phyloP scores from a whole-genome alignment of 345 rosid genomes.

The Linum trigynum region DNA sequence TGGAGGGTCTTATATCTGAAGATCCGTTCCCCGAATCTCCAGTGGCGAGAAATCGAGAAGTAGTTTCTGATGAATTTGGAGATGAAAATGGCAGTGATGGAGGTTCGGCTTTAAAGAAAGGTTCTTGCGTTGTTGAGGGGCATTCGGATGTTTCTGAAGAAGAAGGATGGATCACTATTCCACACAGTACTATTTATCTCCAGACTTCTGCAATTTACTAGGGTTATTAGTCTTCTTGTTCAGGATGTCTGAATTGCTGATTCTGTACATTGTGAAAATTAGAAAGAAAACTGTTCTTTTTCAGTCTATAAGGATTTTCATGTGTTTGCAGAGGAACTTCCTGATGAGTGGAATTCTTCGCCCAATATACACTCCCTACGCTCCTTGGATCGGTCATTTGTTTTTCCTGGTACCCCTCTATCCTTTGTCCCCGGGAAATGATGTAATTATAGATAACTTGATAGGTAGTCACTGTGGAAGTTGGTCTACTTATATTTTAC shows the following conservation, averaged over 20 bases:
- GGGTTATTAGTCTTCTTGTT: background rate
- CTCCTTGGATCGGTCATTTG: constrained; percentile 77
- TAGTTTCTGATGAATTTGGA: constrained; percentile 26
- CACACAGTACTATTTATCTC: constrained; percentile 40
- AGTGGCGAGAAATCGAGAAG: constrained; percentile 29
- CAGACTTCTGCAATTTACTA: constrained; percentile 3
- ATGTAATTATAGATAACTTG: background rate
- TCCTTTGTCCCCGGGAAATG: background rate
- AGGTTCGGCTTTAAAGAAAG: constrained; percentile 22
- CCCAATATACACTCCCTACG: constrained; percentile 49
- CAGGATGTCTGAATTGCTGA: background rate
- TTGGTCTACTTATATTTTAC: background rate
- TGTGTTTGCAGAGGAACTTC: constrained; percentile 31
- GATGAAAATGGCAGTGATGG: constrained; percentile 27
- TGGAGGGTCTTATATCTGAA: constrained; percentile 62
- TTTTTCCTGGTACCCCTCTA: constrained; percentile 62
- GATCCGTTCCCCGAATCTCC: constrained; percentile 52
- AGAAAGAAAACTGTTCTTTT: background rate
- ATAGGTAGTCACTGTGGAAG: background rate
- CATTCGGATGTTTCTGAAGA: constrained; percentile 74
- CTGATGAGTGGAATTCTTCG: constrained; percentile 54
- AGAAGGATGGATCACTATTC: constrained; percentile 90
- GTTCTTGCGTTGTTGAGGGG: constrained; percentile 29
- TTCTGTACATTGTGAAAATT: background rate
- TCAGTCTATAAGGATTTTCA: background rate